Conservation (phyloP, 345 rosid genomes). For the Xanthoceras sorbifolium region DNA sequence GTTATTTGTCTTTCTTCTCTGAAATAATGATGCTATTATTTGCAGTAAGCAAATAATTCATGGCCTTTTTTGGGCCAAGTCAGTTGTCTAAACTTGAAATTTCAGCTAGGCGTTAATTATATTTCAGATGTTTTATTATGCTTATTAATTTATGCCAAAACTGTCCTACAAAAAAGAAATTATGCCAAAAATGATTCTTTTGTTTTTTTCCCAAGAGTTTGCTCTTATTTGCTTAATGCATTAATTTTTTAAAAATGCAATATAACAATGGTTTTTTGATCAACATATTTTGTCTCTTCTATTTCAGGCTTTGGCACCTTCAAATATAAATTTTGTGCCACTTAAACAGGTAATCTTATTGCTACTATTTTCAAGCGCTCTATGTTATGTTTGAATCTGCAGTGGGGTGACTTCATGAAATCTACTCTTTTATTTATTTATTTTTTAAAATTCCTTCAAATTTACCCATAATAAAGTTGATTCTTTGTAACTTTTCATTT, state of each 20-base stretch:
- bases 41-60: background rate
- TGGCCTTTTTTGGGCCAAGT: background rate
- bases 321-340: slow-evolving; percentile 71
- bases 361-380: background rate
- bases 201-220: background rate
- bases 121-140: background rate
- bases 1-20: background rate
- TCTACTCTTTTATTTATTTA: background rate
- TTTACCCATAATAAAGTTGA: slow-evolving; percentile 5
- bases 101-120: background rate
- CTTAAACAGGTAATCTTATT: slow-evolving; percentile 62
- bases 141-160: background rate
- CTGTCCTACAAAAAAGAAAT: background rate
- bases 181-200: background rate
- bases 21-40: background rate
- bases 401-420: background rate
- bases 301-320: slow-evolving; percentile 74
- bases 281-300: background rate
- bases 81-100: background rate
- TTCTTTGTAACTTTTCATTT: slow-evolving; percentile 20
- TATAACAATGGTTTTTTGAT: background rate
- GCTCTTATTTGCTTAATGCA: background rate
- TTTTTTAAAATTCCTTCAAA: background rate
- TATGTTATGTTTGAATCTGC: background rate
- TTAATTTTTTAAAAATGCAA: background rate